phyloP scores from a whole-genome alignment of 345 rosid genomes.

The Gossypioides kirkii region DNA sequence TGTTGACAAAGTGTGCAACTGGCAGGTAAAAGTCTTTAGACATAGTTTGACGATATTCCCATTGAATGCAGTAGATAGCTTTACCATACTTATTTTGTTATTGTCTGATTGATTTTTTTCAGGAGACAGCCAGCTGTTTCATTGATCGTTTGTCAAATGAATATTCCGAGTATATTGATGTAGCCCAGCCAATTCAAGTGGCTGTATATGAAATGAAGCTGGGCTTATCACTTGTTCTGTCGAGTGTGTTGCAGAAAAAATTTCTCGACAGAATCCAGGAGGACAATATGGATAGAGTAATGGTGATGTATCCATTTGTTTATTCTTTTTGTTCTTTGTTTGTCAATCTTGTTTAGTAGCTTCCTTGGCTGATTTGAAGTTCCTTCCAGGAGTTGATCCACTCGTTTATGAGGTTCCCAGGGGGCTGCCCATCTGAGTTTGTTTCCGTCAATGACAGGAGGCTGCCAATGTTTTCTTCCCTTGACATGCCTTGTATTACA shows the following conservation, averaged over 20 bases:
- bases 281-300: slow-evolving; percentile 44
- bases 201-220: slow-evolving; percentile 86
- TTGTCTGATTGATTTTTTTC: slow-evolving; percentile 29
- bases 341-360: background rate
- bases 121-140: slow-evolving; percentile 72
- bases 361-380: slow-evolving; percentile 20
- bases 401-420: slow-evolving; percentile 80
- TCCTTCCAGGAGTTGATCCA: slow-evolving; percentile 58
- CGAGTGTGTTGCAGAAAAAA: slow-evolving; percentile 41
- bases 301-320: slow-evolving; percentile 37
- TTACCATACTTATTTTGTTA: slow-evolving; percentile 6
- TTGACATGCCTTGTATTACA: slow-evolving; percentile 32
- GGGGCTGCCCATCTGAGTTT: slow-evolving; percentile 32
- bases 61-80: background rate
- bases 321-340: slow-evolving; percentile 13
- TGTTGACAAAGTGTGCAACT: slow-evolving; percentile 54
- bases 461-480: slow-evolving; percentile 33
- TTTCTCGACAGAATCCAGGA: slow-evolving; percentile 34
- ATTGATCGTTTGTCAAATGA: slow-evolving; percentile 55
- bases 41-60: background rate
- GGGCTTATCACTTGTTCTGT: slow-evolving; percentile 62
- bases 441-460: slow-evolving; percentile 24
- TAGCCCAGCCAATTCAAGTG: slow-evolving; percentile 87
- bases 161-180: slow-evolving; percentile 60
- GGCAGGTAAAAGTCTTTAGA: slow-evolving; percentile 61